phyloP scores from a whole-genome alignment of 306 rosid genomes.

The Alnus glutinosa region DNA sequence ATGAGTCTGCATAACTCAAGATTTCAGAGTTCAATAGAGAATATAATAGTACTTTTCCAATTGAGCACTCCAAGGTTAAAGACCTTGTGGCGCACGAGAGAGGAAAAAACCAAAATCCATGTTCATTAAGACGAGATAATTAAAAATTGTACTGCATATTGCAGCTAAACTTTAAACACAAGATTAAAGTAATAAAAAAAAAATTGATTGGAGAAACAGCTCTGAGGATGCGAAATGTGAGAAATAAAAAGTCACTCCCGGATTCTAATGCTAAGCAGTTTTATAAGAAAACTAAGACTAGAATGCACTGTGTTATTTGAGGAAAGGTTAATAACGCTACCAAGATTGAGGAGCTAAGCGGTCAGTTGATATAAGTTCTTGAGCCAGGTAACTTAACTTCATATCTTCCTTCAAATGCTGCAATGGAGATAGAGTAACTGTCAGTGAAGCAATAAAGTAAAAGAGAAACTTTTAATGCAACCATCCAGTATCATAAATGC shows the following conservation, averaged over 20 bases:
- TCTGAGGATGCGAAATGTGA: neutral
- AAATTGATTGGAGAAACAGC: neutral
- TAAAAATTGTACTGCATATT: neutral
- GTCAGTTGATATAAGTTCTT: slow-evolving; percentile 84
- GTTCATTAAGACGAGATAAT: neutral
- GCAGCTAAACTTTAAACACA: neutral
- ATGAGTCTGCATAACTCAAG: neutral
- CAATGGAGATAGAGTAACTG: slow-evolving; percentile 36
- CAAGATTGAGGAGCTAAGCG: slow-evolving; percentile 97
- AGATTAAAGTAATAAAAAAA: neutral
- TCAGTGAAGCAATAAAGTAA: slow-evolving; percentile 29
- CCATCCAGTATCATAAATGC: neutral
- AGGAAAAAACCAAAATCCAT: neutral
- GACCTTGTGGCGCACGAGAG: neutral
- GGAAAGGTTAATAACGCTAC: slow-evolving; percentile 45
- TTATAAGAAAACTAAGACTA: neutral
- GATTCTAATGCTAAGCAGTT: neutral
- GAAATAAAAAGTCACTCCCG: neutral
- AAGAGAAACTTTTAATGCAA: slow-evolving; percentile 13
- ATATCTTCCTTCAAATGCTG: slow-evolving; percentile 99
- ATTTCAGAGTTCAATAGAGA: neutral
- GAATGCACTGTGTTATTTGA: neutral
- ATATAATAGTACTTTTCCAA: neutral
- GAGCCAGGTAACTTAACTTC: slow-evolving; percentile 94
- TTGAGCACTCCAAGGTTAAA: neutral